Percentiles rank a stretch among this genome's conserved stretches.
These are phyloP conservation scores for Globisporangium megalacanthum DNA, from an alignment of 352 stramenopile species.

Conservation along the genomic window DNA sequence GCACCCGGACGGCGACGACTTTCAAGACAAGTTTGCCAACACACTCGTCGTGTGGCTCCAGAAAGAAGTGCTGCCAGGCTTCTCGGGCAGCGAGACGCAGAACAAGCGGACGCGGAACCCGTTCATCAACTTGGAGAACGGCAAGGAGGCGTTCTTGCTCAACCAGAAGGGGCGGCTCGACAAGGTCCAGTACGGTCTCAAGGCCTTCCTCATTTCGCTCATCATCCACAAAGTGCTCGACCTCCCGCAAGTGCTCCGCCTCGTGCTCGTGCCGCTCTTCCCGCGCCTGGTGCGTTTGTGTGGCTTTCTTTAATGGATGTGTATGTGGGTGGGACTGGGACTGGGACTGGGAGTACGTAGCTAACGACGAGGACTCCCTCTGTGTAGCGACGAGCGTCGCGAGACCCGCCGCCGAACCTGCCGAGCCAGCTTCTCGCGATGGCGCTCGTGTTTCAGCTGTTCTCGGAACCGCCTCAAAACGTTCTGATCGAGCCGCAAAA, in stretches of 20 bases:
- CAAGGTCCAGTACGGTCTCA: slow-evolving; percentile 81
- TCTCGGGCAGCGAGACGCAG: slow-evolving; percentile 69
- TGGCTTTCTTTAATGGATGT: not conserved
- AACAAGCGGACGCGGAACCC: slow-evolving; percentile 70
- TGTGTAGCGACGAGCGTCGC: slow-evolving; percentile 47
- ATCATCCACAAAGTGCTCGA: slow-evolving; percentile 85
- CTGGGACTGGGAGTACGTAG: slow-evolving; percentile 4
- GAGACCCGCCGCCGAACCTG: slow-evolving; percentile 70
- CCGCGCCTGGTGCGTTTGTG: slow-evolving; percentile 42
- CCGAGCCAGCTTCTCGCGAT: slow-evolving; percentile 80
- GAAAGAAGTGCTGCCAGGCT: slow-evolving; percentile 80
- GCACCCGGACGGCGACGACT: slow-evolving; percentile 79
- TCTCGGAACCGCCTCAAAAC: slow-evolving; percentile 80
- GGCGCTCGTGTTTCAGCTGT: slow-evolving; percentile 79
- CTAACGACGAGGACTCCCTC: no score
- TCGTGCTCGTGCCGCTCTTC: slow-evolving; percentile 79
- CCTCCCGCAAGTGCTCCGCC: slow-evolving; percentile 73
- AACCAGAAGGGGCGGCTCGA: slow-evolving; percentile 84
- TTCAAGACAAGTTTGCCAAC: slow-evolving; percentile 81
- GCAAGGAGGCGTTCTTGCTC: slow-evolving; percentile 73
- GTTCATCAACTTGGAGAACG: slow-evolving; percentile 76
- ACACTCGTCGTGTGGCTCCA: slow-evolving; percentile 82
- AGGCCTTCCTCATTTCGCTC: slow-evolving; percentile 78
- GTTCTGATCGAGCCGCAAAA: slow-evolving; percentile 73
- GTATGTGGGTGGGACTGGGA: not conserved